phyloP scores from a whole-genome alignment of 768 basidiomycete species.

The Trametes elegans region DNA sequence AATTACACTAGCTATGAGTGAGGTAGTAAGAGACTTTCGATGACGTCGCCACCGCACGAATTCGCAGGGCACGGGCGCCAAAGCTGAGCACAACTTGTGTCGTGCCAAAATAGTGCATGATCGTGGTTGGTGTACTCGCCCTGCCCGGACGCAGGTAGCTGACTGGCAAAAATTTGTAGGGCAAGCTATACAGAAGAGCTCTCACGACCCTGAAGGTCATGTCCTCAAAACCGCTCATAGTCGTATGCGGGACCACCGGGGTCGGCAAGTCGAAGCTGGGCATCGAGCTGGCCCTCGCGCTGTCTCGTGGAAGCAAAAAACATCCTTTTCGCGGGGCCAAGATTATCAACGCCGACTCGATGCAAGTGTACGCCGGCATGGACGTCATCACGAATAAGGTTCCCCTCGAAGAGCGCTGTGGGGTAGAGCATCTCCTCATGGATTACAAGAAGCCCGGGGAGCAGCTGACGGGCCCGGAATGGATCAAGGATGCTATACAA shows the following conservation, averaged over 20 bases:
- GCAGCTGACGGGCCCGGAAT: slow-evolving; percentile 84
- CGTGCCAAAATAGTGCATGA: too few species aligned
- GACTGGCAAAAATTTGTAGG: not conserved
- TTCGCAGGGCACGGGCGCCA: too few species aligned
- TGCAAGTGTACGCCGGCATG: slow-evolving; percentile 94
- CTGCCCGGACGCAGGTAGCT: not conserved
- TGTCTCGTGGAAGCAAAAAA: slow-evolving; percentile 15
- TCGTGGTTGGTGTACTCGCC: not conserved
- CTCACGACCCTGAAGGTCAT: slow-evolving; percentile 23
- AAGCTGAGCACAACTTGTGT: too few species aligned
- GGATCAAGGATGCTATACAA: slow-evolving; percentile 78
- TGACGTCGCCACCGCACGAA: too few species aligned
- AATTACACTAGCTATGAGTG: too few species aligned
- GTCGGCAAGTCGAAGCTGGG: slow-evolving; percentile 95
- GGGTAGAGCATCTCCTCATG: slow-evolving; percentile 88
- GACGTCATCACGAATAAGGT: slow-evolving; percentile 96
- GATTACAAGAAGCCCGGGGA: slow-evolving; percentile 83
- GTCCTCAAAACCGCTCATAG: slow-evolving; percentile 64
- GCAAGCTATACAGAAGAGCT: slow-evolving; percentile 40
- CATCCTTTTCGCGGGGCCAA: slow-evolving; percentile 59
- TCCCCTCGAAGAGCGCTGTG: slow-evolving; percentile 67
- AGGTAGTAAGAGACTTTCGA: too few species aligned
- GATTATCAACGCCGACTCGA: slow-evolving; percentile 94
- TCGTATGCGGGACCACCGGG: slow-evolving; percentile 91
- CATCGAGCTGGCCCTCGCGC: slow-evolving; percentile 74